phyloP scores from a whole-genome alignment of 176 grass and related monocot genomes.

The Olyra latifolia region DNA sequence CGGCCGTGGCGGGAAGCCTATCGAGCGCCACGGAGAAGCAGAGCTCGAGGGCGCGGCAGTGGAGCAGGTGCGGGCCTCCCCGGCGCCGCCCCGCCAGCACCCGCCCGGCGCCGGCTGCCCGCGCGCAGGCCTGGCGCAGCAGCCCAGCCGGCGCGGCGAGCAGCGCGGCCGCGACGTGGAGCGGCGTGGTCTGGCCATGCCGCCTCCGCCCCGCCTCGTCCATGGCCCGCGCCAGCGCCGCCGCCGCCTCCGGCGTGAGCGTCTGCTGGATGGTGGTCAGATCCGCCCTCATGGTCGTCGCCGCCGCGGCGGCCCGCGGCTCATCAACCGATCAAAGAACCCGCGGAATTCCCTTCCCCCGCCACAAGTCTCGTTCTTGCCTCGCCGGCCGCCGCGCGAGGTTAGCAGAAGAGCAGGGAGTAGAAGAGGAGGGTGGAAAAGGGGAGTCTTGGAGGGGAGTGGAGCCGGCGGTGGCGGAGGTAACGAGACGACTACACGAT shows the following conservation, averaged over 20 bases:
- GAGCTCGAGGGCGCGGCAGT: slow-evolving; percentile 85
- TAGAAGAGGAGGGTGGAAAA: slow-evolving; percentile 9
- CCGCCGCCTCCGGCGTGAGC: slow-evolving; percentile 77
- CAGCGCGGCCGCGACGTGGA: slow-evolving; percentile 82
- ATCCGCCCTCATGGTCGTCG: slow-evolving; percentile 75
- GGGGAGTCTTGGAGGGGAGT: slow-evolving; percentile 26
- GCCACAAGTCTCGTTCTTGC: neutral
- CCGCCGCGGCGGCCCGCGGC: neutral
- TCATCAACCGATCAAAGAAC: slow-evolving; percentile 51
- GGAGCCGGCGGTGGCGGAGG: slow-evolving; percentile 10
- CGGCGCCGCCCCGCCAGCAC: neutral
- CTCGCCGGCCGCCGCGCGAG: neutral
- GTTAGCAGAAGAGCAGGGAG: neutral
- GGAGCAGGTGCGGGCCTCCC: slow-evolving; percentile 53
- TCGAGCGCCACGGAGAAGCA: slow-evolving; percentile 93
- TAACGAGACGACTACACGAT: slow-evolving; percentile 32
- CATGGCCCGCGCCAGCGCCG: slow-evolving; percentile 63
- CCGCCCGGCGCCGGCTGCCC: slow-evolving; percentile 29
- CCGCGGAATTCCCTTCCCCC: slow-evolving; percentile 4
- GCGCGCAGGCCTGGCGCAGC: slow-evolving; percentile 62
- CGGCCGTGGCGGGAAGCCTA: slow-evolving; percentile 52
- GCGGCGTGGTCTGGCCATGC: slow-evolving; percentile 80
- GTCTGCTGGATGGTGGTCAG: slow-evolving; percentile 94
- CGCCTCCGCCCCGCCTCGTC: slow-evolving; percentile 65
- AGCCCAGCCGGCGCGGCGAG: slow-evolving; percentile 59